phyloP scores from a whole-genome alignment of 306 rosid species.

The Casuarina equisetifolia region DNA sequence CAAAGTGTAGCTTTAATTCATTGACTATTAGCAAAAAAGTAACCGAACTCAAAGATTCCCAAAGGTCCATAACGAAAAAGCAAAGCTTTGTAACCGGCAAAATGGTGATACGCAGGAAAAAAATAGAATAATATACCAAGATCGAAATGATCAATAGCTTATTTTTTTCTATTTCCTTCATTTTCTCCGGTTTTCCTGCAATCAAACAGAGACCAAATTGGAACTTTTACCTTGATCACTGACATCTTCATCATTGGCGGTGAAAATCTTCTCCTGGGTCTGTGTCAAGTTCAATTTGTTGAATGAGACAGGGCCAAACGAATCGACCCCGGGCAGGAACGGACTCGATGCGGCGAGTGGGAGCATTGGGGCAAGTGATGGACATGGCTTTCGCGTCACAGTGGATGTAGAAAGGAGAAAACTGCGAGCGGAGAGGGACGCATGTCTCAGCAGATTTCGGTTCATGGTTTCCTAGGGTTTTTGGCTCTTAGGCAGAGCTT shows the following conservation, averaged over 20 bases:
- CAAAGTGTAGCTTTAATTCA: background rate
- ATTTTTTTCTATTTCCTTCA: background rate
- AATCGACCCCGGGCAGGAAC: conserved; percentile 35
- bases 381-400: background rate
- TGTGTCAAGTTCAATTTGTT: background rate
- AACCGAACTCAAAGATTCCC: background rate
- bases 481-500: background rate
- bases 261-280: conserved; percentile 14
- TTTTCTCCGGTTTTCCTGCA: background rate
- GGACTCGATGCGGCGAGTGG: conserved; percentile 28
- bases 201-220: background rate
- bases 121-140: background rate
- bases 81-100: no score
- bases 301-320: conserved; percentile 14
- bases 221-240: conserved; percentile 38
- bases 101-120: background rate
- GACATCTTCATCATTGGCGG: conserved; percentile 23
- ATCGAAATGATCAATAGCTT: background rate
- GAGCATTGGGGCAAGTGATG: conserved; percentile 15
- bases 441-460: conserved; percentile 33
- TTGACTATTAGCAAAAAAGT: background rate
- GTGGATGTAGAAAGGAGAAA: conserved; percentile 28
- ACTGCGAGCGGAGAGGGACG: conserved; percentile 39
- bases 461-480: conserved; percentile 38
- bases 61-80: background rate